Conservation (phyloP, 352 stramenopile genomes). For the Phytophthora lateralis region DNA sequence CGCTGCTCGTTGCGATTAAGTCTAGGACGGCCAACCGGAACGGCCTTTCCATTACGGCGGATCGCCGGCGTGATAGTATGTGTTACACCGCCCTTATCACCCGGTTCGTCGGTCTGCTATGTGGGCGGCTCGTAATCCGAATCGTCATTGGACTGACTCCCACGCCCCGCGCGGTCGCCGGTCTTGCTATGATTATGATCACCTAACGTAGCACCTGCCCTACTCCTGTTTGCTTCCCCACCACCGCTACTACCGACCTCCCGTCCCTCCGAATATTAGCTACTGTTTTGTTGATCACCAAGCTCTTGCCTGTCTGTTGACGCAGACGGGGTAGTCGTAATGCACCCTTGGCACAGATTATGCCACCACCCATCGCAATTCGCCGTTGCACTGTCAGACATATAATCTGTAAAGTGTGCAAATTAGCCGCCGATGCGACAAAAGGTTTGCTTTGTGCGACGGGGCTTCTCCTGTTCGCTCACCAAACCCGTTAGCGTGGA, state of each 20-base stretch:
- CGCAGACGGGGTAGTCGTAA: background rate
- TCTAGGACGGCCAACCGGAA: background rate
- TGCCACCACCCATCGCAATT: conserved; percentile 6
- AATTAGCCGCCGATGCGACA: conserved; percentile 2
- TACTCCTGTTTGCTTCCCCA: background rate
- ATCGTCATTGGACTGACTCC: too few relatives aligned
- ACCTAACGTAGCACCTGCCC: too few relatives aligned
- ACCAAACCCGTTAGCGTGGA: background rate
- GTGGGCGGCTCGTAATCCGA: too few relatives aligned
- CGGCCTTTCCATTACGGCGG: background rate
- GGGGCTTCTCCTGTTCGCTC: background rate
- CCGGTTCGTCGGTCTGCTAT: background rate
- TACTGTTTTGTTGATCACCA: too few relatives aligned
- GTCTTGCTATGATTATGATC: too few relatives aligned
- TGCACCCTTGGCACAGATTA: background rate
- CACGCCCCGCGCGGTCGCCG: too few relatives aligned
- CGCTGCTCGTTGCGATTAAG: conserved; percentile 4
- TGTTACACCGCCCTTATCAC: background rate
- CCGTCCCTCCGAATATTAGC: too few relatives aligned
- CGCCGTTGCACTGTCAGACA: background rate
- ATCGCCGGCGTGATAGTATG: background rate
- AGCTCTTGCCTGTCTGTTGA: background rate
- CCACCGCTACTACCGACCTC: background rate
- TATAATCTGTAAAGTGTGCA: background rate
- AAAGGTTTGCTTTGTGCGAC: background rate